These are phyloP conservation scores for Balansia obtecta DNA, from an alignment of 2,329 filamentous ascomycete genomes.

Conservation along the genomic window DNA sequence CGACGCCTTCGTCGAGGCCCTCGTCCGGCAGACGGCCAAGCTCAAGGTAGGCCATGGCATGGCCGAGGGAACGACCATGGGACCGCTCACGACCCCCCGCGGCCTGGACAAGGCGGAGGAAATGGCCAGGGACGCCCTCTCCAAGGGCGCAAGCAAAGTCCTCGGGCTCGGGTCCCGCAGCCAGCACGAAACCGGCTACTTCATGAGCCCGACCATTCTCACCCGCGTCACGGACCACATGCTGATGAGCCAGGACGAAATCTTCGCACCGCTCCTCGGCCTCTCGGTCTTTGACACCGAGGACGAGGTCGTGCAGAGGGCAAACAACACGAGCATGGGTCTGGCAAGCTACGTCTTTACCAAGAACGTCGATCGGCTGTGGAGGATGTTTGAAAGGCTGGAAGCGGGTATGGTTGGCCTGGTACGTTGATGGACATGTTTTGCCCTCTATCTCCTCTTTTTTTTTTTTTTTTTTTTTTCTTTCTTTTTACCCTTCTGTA, in stretches of 20 bases:
- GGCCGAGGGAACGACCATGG: slow-evolving; percentile 22
- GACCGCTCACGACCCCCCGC: slow-evolving; percentile 22
- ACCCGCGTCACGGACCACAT: slow-evolving; percentile 54
- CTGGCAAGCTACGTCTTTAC: slow-evolving; percentile 63
- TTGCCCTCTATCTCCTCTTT: not conserved
- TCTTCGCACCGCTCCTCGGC: slow-evolving; percentile 59
- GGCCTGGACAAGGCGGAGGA: slow-evolving; percentile 25
- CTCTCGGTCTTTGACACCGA: slow-evolving; percentile 58
- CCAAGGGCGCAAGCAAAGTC: slow-evolving; percentile 42
- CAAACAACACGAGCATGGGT: slow-evolving; percentile 55
- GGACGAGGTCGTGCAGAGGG: slow-evolving; percentile 53
- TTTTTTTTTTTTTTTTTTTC: not conserved
- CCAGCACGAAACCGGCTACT: slow-evolving; percentile 38
- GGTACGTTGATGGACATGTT: too few relatives aligned
- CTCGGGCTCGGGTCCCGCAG: slow-evolving; percentile 43
- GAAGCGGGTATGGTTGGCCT: slow-evolving; percentile 30
- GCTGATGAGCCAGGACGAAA: slow-evolving; percentile 55
- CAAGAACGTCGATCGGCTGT: slow-evolving; percentile 26
- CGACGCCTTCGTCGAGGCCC: slow-evolving; percentile 43
- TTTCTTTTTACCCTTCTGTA: not conserved
- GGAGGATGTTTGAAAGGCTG: slow-evolving; percentile 33
- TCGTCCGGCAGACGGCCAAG: slow-evolving; percentile 37
- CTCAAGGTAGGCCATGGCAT: slow-evolving; percentile 51
- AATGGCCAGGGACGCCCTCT: slow-evolving; percentile 45
- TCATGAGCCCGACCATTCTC: slow-evolving; percentile 58